Percentiles rank a stretch among this genome's conserved stretches.
phyloP scores from a whole-genome alignment of 345 rosid genomes.

The Geranium rotundifolium region DNA sequence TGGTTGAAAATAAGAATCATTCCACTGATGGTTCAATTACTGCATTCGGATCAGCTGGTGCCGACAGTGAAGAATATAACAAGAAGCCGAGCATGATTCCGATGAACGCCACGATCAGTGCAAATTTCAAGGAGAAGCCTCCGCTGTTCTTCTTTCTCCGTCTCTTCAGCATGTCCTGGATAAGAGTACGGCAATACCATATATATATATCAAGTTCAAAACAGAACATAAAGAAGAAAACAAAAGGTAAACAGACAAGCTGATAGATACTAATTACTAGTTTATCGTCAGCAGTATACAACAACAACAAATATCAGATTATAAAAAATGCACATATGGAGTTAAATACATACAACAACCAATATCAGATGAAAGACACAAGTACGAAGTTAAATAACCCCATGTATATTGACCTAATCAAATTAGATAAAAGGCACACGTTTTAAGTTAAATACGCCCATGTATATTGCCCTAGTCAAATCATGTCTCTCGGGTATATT shows the following conservation, averaged over 20 bases:
- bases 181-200: neutral
- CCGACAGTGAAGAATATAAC: slow-evolving; percentile 51
- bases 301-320: too few relatives aligned
- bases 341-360: too few relatives aligned
- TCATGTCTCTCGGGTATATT: neutral
- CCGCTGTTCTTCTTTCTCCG: slow-evolving; percentile 38
- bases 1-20: slow-evolving; percentile 8
- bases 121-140: slow-evolving; percentile 64
- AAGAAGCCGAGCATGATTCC: slow-evolving; percentile 73
- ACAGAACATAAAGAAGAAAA: neutral
- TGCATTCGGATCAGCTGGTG: neutral
- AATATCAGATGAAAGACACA: too few relatives aligned
- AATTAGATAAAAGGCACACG: too few relatives aligned
- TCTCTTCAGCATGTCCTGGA: slow-evolving; percentile 66
- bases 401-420: neutral
- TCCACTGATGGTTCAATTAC: neutral
- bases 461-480: neutral
- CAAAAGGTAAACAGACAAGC: neutral
- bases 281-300: too few relatives aligned
- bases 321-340: too few relatives aligned
- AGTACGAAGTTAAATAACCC: neutral
- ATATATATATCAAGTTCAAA: neutral
- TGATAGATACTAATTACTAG: neutral
- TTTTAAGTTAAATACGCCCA: too few relatives aligned
- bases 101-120: slow-evolving; percentile 62